These are phyloP conservation scores for Aspergillus felis DNA, from an alignment of 2,329 filamentous ascomycete species.

Conservation along the genomic window DNA sequence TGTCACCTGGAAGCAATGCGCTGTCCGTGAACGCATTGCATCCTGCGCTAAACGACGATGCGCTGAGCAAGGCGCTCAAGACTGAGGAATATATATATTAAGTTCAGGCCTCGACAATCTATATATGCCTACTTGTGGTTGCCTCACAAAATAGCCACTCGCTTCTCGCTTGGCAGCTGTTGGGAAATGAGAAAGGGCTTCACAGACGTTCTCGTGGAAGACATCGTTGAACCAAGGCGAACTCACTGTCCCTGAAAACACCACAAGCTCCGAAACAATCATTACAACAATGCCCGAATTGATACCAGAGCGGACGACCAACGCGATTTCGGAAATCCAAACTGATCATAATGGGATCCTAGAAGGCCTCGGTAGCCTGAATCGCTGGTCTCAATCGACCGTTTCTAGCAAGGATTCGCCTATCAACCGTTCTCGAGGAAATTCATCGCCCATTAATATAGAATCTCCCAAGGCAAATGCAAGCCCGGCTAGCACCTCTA, in stretches of 20 bases:
- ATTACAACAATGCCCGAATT: neutral
- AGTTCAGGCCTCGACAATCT: neutral
- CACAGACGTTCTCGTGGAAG: neutral
- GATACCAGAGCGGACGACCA: neutral
- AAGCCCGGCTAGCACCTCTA: conserved; percentile 11
- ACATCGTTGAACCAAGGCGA: neutral
- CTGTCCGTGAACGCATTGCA: neutral
- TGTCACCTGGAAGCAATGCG: neutral
- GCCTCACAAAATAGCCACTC: neutral
- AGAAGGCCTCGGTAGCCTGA: conserved; percentile 49
- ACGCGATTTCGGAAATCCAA: conserved; percentile 9
- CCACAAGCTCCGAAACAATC: neutral
- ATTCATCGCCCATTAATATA: conserved; percentile 17
- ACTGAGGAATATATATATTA: neutral
- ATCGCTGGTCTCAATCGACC: conserved; percentile 58
- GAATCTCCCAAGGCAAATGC: conserved; percentile 10
- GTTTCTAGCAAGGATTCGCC: conserved; percentile 42
- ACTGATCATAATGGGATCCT: conserved; percentile 26
- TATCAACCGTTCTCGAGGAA: conserved; percentile 20
- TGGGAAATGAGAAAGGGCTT: neutral
- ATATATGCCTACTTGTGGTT: neutral
- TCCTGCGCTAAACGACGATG: neutral
- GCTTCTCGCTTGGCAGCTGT: neutral
- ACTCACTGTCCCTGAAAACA: neutral
- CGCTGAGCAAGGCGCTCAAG: neutral